Evolutionary conservation across 2,329 filamentous ascomycete species (phyloP), one percentile per base, ranked within the genome.

Genomic region (Neofusicoccum laricinum): DNA sequence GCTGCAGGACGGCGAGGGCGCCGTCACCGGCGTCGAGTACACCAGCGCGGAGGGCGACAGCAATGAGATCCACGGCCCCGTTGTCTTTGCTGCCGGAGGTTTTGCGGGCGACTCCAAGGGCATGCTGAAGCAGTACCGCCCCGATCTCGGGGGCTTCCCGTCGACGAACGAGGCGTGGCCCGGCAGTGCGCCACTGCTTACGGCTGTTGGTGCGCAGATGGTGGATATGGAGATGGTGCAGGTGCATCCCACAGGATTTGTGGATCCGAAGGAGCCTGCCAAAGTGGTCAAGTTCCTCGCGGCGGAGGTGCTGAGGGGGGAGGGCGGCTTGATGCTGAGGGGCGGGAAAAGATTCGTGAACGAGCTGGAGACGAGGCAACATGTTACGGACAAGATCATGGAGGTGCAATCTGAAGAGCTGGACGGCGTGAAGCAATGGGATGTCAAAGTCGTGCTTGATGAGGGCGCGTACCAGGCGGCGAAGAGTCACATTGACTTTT

Each of bases 241-340:
- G 72, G 80, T 89, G 4, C 87, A 90, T 67, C 87, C 87, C 2
- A 88, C 87, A 0, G 85, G 86, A 0, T 89, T 90, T 69, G 77
- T 89, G 5, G 86, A 88, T 67, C 82, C 82, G 0, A 76, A 78
- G 1, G 78, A 80, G 36, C 74, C 78, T 0, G 68, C 67, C 0
- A 78, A 80, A 0, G 73, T 75, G 38, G 80, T 86, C 53, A 89
- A 89, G 73, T 86, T 89, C 68, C 81, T 89, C 3, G 86, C 86
- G 0, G 87, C 87, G 0, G 87, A 90, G 72, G 79, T 87, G 65
- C 76, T 90, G 30, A 78, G 87, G 3, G 87, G 86, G 0, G 86
- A 89, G 69, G 87, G 87, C 0, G 87, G 86, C 0, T 81, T 89
- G 3, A 68, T 89, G 32, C 73, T 89, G 8, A 21, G 63, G 2